A percentile compares a stretch with the other conserved stretches of the same genome.
These are phyloP conservation scores for Nepenthes gracilis DNA, from an alignment of 148 eudicot genomes.

Conservation along the genomic window DNA sequence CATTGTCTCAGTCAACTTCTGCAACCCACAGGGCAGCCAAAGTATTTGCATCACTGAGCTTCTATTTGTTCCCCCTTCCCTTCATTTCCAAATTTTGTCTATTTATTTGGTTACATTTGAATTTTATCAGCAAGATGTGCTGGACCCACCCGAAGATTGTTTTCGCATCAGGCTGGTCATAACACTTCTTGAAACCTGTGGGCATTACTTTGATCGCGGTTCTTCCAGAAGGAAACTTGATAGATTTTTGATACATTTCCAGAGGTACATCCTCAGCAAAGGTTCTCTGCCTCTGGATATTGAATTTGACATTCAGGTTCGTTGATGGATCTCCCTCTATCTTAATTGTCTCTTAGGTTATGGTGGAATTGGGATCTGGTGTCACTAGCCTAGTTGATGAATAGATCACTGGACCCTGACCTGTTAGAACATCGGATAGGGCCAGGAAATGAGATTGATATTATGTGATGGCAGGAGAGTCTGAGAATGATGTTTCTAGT, in stretches of 20 bases:
- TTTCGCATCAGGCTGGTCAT: conserved; percentile 85
- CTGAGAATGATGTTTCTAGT: too few relatives aligned
- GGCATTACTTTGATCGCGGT: conserved; percentile 92
- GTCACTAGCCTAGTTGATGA: neutral
- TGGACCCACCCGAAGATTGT: conserved; percentile 97
- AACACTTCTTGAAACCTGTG: conserved; percentile 93
- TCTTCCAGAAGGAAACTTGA: conserved; percentile 91
- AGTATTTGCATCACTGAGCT: neutral
- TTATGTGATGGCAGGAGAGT: too few relatives aligned
- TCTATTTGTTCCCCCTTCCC: neutral
- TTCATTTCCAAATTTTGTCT: neutral
- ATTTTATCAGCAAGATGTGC: conserved; percentile 49
- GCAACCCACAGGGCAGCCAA: too few relatives aligned
- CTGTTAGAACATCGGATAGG: too few relatives aligned
- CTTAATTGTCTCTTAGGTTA: neutral
- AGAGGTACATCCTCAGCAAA: conserved; percentile 75
- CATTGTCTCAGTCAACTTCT: too few relatives aligned
- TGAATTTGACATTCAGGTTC: conserved; percentile 94
- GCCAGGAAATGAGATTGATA: too few relatives aligned
- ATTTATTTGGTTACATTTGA: conserved; percentile 3
- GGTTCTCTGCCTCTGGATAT: conserved; percentile 85
- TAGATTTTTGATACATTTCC: conserved; percentile 84
- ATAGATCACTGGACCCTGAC: too few relatives aligned
- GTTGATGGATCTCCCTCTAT: conserved; percentile 9
- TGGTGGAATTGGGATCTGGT: neutral